Conservation (phyloP, 805 yeast species). For the Pichia nakasei region DNA sequence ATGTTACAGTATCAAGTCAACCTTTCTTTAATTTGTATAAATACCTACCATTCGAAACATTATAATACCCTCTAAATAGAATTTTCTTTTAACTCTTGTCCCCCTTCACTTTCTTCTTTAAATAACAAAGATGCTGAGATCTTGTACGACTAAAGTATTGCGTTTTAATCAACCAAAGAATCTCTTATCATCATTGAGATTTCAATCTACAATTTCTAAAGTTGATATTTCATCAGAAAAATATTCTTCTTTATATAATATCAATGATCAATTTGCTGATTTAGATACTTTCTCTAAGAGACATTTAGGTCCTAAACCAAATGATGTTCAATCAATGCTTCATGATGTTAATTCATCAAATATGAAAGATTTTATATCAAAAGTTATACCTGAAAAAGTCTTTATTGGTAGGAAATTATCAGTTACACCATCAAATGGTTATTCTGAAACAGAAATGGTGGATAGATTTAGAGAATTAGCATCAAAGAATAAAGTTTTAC, state of each 20-base stretch:
- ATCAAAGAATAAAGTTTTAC: conserved; percentile 59
- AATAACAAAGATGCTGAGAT: conserved; percentile 9
- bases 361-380: conserved; percentile 58
- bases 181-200: background rate
- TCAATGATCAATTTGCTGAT: conserved; percentile 22
- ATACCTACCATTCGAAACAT: no score
- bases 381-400: conserved; percentile 72
- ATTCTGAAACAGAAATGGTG: conserved; percentile 73
- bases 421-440: conserved; percentile 65
- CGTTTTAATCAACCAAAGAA: background rate
- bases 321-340: conserved; percentile 60
- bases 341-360: conserved; percentile 53
- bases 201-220: conserved; percentile 13
- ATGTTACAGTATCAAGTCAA: no score
- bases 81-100: no score
- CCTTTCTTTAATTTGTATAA: no score
- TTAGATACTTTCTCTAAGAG: conserved; percentile 85
- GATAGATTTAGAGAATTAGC: conserved; percentile 63
- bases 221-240: conserved; percentile 50
- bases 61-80: no score
- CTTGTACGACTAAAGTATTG: background rate
- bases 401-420: conserved; percentile 58
- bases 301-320: conserved; percentile 76
- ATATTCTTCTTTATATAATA: conserved; percentile 40
- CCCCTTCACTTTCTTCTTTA: no score